Base-by-base conservation (phyloP, 306 rosid genomes). In the Morella rubra region DNA sequence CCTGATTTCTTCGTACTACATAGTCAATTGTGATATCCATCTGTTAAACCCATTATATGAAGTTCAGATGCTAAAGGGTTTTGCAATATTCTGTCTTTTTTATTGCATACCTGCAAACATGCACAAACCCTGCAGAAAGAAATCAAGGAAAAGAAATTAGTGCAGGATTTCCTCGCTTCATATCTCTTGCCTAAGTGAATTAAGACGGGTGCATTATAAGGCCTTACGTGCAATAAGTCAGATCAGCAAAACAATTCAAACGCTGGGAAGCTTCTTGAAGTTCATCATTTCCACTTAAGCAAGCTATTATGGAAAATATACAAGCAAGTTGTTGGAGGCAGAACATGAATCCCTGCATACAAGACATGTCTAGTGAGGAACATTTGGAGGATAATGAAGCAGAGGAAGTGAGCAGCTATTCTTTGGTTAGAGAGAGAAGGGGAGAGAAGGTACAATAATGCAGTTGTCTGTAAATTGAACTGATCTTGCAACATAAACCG, bases 221-320 rank as follows among this genome's bases (percentile, higher is more conserved):
- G 79, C 69, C 96, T 87, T 89, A 93, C 97, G 93, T 53, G 97
- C 96, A 93, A 73, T 89, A 90, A 24, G 87, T 91, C 84, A 83
- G 46, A 55, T 93, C 90, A 32, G 97, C 77, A 78, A 93, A 79
- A 81, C 91, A 86, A 22, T 84, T 80, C 72, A 93, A 75, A 24
- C 89, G 9, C 78, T 90, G 97, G 16, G 97, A 90, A 24, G 96
- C 96, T 80, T 90, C 50, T 73, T 46, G 80, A 78, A 93, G 82
- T 84, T 90, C 94, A 45, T 87, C 82, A 73, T 88, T 93, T 79
- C 97, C 97, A 47, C 90, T 91, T 40, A 90, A 80, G 80, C 84
- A 51, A 2, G 96, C 97, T 18, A 93, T 87, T 71, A 93, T 89
- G 74, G 97, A 93, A 74, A 89, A 93, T 73, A 93, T 89, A 81